Evolutionary conservation across 2,329 filamentous ascomycete genomes (phyloP).

Genomic region (Aspergillaceae sp.): DNA sequence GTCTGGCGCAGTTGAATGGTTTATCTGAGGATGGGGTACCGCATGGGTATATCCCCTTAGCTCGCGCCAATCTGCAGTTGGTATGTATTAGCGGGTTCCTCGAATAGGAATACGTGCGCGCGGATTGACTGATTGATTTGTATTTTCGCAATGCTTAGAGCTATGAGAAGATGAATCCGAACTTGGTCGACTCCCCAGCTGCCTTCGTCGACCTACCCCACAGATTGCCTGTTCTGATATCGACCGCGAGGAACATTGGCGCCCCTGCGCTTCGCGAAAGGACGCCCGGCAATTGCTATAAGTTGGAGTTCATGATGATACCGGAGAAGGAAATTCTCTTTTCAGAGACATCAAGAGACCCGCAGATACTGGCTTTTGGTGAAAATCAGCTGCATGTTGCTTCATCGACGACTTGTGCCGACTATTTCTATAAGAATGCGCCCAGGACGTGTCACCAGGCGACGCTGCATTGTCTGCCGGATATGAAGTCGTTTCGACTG

Average conservation of each 20-base stretch:
- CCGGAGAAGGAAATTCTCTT: constrained; percentile 12
- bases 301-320: constrained; percentile 14
- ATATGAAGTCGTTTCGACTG: constrained; percentile 17
- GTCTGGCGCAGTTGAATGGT: constrained; percentile 11
- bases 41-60: constrained; percentile 26
- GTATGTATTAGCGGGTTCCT: constrained; percentile 14
- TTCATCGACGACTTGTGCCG: constrained; percentile 14
- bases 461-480: constrained; percentile 11
- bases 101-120: background rate
- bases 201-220: background rate
- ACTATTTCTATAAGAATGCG: constrained; percentile 15
- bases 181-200: background rate
- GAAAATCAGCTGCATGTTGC: constrained; percentile 15
- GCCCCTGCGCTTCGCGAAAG: background rate
- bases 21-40: constrained; percentile 12
- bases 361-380: constrained; percentile 12
- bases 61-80: constrained; percentile 21
- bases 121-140: constrained; percentile 1
- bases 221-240: constrained; percentile 15
- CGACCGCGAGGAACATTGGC: constrained; percentile 2
- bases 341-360: constrained; percentile 8
- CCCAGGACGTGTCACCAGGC: constrained; percentile 27
- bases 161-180: constrained; percentile 4
- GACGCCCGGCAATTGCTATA: constrained; percentile 5
- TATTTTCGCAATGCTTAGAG: constrained; percentile 9